A percentile compares a stretch with the other conserved stretches of the same genome.
phyloP scores from a whole-genome alignment of 192 early-diverging fungal genomes.

The Mortierella claussenii region DNA sequence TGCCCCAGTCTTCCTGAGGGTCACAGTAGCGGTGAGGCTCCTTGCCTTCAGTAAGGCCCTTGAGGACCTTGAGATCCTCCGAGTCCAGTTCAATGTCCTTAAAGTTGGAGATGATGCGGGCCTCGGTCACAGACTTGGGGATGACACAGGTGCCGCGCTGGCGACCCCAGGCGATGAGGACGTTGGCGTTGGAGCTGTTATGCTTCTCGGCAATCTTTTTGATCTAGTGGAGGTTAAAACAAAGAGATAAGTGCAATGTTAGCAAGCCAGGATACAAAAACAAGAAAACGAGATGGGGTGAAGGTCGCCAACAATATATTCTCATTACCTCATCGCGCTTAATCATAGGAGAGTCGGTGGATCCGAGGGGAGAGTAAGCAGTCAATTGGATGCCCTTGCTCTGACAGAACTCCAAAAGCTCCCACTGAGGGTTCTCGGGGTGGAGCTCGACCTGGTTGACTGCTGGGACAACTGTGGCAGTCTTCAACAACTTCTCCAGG shows the following conservation, averaged over 20 bases:
- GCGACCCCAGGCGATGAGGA: conserved; percentile 78
- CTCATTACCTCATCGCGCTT: conserved; percentile 41
- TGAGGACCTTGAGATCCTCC: conserved; percentile 55
- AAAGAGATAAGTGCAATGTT: not conserved
- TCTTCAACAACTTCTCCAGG: conserved; percentile 72
- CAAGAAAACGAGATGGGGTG: too few species aligned
- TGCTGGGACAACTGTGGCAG: conserved; percentile 77
- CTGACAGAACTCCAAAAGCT: conserved; percentile 79
- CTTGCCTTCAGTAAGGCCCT: conserved; percentile 39
- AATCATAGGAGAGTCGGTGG: conserved; percentile 36
- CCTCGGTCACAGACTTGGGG: conserved; percentile 79
- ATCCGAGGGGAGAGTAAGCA: conserved; percentile 88
- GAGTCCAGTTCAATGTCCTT: conserved; percentile 60
- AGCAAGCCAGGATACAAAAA: not conserved
- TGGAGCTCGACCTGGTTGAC: conserved; percentile 91
- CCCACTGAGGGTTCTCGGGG: conserved; percentile 75
- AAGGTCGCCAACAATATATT: too few species aligned
- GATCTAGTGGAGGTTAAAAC: conserved; percentile 46
- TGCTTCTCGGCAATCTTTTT: conserved; percentile 76
- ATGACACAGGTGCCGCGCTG: conserved; percentile 82
- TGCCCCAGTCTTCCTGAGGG: conserved; percentile 38
- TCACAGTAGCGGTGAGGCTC: conserved; percentile 58
- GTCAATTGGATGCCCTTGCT: conserved; percentile 77
- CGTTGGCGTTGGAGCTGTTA: conserved; percentile 72
- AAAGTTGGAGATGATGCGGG: conserved; percentile 70